Evolutionary conservation across 768 basidiomycete species (phyloP), one percentile per base, ranked within the genome.

Genomic region (Panellus pusillus): DNA sequence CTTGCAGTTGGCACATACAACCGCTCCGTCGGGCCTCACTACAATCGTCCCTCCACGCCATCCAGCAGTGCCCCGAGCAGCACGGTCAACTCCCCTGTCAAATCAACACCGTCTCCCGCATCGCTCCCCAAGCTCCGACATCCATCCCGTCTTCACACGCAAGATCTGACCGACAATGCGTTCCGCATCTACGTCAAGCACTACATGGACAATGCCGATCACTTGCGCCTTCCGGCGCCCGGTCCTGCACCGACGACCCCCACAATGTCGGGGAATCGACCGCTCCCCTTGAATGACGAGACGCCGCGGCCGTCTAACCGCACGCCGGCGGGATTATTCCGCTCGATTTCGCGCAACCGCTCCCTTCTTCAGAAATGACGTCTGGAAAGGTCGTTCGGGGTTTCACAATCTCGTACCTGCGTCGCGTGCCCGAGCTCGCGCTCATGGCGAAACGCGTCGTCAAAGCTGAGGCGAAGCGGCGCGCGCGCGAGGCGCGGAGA

Each of bases 181-280:
- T 89, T 92, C 65, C 78, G 86, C 11, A 78, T 89, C 36, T 90
- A 92, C 61, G 60, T 92, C 55, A 89, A 88, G 59, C 85, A 91
- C 60, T 91, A 83, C 67, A 87, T 92, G 85, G 82, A 88, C 61
- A 74, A 84, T 61, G 77, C 75, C 19, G 60, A 60, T 24, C 24
- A 24, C 6, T 24, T 24, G 24, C 24, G 24, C 44, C 32, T 58
- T 66, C 40, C 35, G 56, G 18, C 63, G 64, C 18, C 32, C 47
- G 1, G 47, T 53, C n/a, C 50, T 44, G 2, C 44, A 44, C 17
- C 50, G 24, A 38, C 52, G 20, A 72, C 74, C 13, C 74, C 77
- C 1, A 78, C 70, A 2, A 79, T 75, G 61, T 62, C 50, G 11
- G 55, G 65, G 54, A 37, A 43, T 44, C 36, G 24, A 24, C 24